phyloP scores from a whole-genome alignment of 345 rosid genomes.

The Crucihimalaya himalaica region DNA sequence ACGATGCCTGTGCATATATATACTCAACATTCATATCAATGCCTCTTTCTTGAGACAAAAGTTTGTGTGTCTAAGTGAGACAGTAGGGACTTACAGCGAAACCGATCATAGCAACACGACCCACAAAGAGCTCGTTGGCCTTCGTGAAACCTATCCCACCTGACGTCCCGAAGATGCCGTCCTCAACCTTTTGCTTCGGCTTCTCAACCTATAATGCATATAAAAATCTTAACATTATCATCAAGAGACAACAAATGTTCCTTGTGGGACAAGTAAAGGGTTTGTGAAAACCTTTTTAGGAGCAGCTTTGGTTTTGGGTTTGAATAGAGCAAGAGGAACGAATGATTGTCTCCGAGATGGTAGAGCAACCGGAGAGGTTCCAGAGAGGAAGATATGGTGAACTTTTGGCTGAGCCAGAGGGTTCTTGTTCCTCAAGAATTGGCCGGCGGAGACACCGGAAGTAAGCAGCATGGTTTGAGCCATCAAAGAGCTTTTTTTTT shows the following conservation, averaged over 20 bases:
- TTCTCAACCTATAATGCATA: slow-evolving; percentile 40
- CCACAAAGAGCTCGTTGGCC: slow-evolving; percentile 91
- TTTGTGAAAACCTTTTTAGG: slow-evolving; percentile 58
- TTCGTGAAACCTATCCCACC: slow-evolving; percentile 98
- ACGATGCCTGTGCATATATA: slow-evolving; percentile 58
- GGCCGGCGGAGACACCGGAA: slow-evolving; percentile 63
- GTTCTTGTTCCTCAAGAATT: slow-evolving; percentile 48
- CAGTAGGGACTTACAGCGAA: slow-evolving; percentile 69
- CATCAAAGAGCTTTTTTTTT: slow-evolving; percentile 43
- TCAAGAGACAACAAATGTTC: background rate
- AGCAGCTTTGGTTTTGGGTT: slow-evolving; percentile 78
- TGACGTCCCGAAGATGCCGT: slow-evolving; percentile 90
- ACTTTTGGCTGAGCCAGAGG: slow-evolving; percentile 55
- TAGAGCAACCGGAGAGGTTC: slow-evolving; percentile 31
- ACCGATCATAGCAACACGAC: slow-evolving; percentile 99
- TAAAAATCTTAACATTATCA: background rate
- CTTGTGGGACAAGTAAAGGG: background rate
- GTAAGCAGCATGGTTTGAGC: slow-evolving; percentile 85
- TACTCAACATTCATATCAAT: slow-evolving; percentile 11
- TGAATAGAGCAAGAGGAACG: slow-evolving; percentile 70
- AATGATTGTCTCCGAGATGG: slow-evolving; percentile 40
- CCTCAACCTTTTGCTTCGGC: slow-evolving; percentile 69
- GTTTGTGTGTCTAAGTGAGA: background rate
- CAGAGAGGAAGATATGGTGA: slow-evolving; percentile 49
- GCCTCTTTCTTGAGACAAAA: background rate